Evolutionary conservation across 2,329 filamentous ascomycete species (phyloP).

Genomic region (Rutstroemia sp.): DNA sequence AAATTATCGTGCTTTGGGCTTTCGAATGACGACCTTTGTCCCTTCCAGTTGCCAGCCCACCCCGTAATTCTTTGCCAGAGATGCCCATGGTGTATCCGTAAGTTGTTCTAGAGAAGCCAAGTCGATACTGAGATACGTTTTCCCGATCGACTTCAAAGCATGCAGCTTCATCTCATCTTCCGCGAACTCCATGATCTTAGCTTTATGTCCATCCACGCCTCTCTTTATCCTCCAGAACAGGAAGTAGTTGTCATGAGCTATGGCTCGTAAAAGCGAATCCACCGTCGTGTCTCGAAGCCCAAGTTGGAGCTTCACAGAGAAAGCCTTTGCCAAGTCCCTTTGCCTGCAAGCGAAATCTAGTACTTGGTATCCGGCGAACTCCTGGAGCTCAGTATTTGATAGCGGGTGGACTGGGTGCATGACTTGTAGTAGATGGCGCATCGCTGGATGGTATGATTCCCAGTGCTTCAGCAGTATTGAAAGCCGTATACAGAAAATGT

Average conservation of each 20-base stretch:
- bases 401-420: conserved; percentile 66
- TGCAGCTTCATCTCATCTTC: conserved; percentile 67
- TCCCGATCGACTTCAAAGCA: conserved; percentile 79
- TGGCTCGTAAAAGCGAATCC: conserved; percentile 57
- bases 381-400: conserved; percentile 63
- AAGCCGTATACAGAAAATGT: conserved; percentile 84
- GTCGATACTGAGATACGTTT: conserved; percentile 71
- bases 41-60: conserved; percentile 82
- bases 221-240: conserved; percentile 65
- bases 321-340: conserved; percentile 66
- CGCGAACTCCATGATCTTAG: conserved; percentile 74
- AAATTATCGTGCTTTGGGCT: conserved; percentile 39
- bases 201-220: conserved; percentile 72
- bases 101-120: conserved; percentile 60
- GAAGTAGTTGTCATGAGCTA: conserved; percentile 79
- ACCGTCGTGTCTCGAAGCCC: conserved; percentile 60
- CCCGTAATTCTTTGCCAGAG: conserved; percentile 57
- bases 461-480: conserved; percentile 74
- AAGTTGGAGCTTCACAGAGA: conserved; percentile 55
- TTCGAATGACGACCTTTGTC: conserved; percentile 68
- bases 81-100: conserved; percentile 64
- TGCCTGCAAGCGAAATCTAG: conserved; percentile 86
- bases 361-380: conserved; percentile 74
- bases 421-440: conserved; percentile 66
- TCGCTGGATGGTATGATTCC: conserved; percentile 83